Conservation (phyloP, 1,139 yeast species). For the Blastobotrys proliferans region DNA sequence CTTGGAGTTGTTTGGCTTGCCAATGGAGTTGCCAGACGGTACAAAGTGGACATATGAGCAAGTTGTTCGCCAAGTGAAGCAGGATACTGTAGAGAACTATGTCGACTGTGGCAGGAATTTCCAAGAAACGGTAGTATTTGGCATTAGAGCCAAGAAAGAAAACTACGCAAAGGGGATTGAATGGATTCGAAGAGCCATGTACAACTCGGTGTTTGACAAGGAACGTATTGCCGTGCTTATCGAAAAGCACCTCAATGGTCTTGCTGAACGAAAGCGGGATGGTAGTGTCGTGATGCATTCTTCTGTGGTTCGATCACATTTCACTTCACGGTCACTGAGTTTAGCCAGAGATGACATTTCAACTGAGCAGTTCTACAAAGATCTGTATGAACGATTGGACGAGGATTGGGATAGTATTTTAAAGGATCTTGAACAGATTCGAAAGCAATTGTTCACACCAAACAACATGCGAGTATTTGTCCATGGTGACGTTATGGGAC, state of each 20-base stretch:
- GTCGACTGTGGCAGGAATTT: conserved; percentile 54
- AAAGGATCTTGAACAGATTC: conserved; percentile 53
- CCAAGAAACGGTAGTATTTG: conserved; percentile 60
- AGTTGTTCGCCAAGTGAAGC: conserved; percentile 66
- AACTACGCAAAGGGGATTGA: conserved; percentile 66
- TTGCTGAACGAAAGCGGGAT: conserved; percentile 77
- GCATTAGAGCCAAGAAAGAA: conserved; percentile 55
- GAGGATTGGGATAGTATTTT: conserved; percentile 47
- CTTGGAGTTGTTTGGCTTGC: conserved; percentile 64
- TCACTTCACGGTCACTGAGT: conserved; percentile 56
- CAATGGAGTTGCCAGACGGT: conserved; percentile 64
- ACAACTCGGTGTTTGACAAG: conserved; percentile 65
- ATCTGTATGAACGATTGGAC: conserved; percentile 41
- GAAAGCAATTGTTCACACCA: conserved; percentile 52
- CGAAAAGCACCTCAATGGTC: conserved; percentile 68
- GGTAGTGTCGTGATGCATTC: conserved; percentile 73
- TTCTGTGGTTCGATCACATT: conserved; percentile 50
- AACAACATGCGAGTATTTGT: conserved; percentile 66
- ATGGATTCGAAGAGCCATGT: conserved; percentile 69
- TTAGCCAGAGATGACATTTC: conserved; percentile 63
- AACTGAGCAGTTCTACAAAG: conserved; percentile 57
- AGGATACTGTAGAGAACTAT: conserved; percentile 54
- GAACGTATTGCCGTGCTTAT: conserved; percentile 64
- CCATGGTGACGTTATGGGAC: conserved; percentile 57
- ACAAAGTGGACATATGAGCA: conserved; percentile 60